Conservation (phyloP, 129 eudicot species). For the Smallanthus sonchifolius region DNA sequence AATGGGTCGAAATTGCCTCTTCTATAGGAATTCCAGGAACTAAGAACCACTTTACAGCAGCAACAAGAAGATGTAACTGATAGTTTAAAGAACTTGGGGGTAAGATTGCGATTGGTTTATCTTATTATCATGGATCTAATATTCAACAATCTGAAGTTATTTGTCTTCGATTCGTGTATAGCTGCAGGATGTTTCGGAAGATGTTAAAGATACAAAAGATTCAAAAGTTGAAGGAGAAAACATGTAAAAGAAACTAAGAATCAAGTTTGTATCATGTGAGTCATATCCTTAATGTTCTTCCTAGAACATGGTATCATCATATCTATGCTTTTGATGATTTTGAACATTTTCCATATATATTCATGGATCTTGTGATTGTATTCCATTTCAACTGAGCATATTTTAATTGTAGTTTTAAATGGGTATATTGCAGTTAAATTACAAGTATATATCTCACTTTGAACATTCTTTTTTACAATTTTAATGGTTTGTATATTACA, state of each 20-base stretch:
- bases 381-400: not conserved
- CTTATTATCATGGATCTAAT: not conserved
- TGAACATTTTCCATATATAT: not conserved
- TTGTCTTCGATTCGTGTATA: slow-evolving; percentile 24
- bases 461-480: not conserved
- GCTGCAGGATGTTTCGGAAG: slow-evolving; percentile 67
- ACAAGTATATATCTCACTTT: not conserved
- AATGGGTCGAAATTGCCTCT: not conserved
- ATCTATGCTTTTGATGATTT: not conserved
- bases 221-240: slow-evolving; percentile 31
- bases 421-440: not conserved
- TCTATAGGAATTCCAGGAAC: slow-evolving; percentile 76
- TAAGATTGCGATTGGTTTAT: slow-evolving; percentile 13
- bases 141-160: not conserved
- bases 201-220: slow-evolving; percentile 30
- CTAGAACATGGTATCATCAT: not conserved
- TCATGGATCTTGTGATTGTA: slow-evolving; percentile 2
- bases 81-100: slow-evolving; percentile 77
- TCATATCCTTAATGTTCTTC: not conserved
- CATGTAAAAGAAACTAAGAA: not conserved
- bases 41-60: slow-evolving; percentile 81
- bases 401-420: not conserved
- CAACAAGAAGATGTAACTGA: slow-evolving; percentile 88
- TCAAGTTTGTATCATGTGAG: slow-evolving; percentile 3
- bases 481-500: not conserved